A percentile compares a stretch with the other conserved stretches of the same genome.
phyloP scores from a whole-genome alignment of 441 rosid genomes.

The Biscutella laevigata region DNA sequence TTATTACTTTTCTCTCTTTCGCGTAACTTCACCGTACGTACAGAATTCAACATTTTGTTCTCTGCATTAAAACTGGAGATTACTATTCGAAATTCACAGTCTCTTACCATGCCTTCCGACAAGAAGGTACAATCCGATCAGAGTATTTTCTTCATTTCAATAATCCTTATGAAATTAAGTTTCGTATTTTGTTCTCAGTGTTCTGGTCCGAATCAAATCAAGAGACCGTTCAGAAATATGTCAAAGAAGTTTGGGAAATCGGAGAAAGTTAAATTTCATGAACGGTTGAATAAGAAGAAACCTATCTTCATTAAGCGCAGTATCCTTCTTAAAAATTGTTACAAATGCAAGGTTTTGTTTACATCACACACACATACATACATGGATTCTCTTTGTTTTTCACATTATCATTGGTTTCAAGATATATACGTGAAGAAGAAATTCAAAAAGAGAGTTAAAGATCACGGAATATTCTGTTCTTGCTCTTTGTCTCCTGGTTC shows the following conservation, averaged over 20 bases:
- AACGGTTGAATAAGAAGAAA: conserved; percentile 48
- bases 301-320: conserved; percentile 67
- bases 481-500: conserved; percentile 49
- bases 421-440: conserved; percentile 68
- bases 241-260: conserved; percentile 40
- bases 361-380: background rate
- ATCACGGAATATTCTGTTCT: conserved; percentile 95
- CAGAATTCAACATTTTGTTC: background rate
- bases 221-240: conserved; percentile 39
- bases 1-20: background rate
- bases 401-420: conserved; percentile 24
- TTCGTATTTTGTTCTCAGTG: conserved; percentile 28
- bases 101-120: conserved; percentile 21
- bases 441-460: conserved; percentile 64
- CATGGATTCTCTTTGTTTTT: conserved; percentile 23
- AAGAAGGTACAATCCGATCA: conserved; percentile 27
- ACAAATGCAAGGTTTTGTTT: background rate
- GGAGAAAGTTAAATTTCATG: conserved; percentile 58
- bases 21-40: background rate
- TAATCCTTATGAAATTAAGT: background rate
- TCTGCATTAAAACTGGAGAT: background rate
- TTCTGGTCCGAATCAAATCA: conserved; percentile 29
- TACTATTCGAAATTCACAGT: background rate
- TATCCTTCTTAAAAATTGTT: conserved; percentile 40
- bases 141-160: background rate